Evolutionary conservation across 345 rosid genomes (phyloP).

Genomic region (Linum tenue): DNA sequence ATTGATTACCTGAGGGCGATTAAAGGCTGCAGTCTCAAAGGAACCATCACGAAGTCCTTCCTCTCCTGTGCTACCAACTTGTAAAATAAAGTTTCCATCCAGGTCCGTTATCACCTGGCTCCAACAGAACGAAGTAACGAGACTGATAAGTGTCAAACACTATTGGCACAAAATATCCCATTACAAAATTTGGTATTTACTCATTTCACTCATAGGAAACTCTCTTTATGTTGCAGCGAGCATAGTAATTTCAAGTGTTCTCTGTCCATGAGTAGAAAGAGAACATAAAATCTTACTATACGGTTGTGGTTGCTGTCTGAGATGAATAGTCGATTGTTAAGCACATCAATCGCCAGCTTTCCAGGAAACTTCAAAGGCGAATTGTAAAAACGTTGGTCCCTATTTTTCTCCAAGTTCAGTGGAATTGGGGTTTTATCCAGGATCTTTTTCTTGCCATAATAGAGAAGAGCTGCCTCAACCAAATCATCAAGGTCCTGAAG

Average conservation of each 20-base stretch:
- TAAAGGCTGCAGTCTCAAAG: constrained; percentile 73
- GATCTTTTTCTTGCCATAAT: constrained; percentile 61
- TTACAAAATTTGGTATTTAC: too few relatives aligned
- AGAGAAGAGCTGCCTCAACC: constrained; percentile 76
- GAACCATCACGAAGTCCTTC: constrained; percentile 81
- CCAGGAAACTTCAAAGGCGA: constrained; percentile 96
- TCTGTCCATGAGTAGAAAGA: constrained; percentile 5
- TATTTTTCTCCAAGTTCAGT: constrained; percentile 67
- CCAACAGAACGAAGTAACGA: constrained; percentile 10
- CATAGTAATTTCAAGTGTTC: too few relatives aligned
- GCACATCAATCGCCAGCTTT: constrained; percentile 73
- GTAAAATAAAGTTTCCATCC: constrained; percentile 72
- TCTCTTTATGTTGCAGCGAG: too few relatives aligned
- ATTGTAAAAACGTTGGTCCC: constrained; percentile 58
- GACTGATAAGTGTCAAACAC: background rate
- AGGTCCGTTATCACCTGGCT: constrained; percentile 80
- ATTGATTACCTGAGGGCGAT: constrained; percentile 65
- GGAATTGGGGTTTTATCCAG: constrained; percentile 63
- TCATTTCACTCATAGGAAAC: background rate
- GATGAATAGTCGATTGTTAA: constrained; percentile 82
- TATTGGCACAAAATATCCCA: background rate
- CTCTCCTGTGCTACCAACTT: constrained; percentile 78
- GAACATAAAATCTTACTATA: constrained; percentile 44
- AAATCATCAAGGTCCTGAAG: constrained; percentile 78
- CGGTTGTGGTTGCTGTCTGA: constrained; percentile 97